phyloP scores from a whole-genome alignment of 2,329 filamentous ascomycete genomes.

The Aspergillus proliferans region DNA sequence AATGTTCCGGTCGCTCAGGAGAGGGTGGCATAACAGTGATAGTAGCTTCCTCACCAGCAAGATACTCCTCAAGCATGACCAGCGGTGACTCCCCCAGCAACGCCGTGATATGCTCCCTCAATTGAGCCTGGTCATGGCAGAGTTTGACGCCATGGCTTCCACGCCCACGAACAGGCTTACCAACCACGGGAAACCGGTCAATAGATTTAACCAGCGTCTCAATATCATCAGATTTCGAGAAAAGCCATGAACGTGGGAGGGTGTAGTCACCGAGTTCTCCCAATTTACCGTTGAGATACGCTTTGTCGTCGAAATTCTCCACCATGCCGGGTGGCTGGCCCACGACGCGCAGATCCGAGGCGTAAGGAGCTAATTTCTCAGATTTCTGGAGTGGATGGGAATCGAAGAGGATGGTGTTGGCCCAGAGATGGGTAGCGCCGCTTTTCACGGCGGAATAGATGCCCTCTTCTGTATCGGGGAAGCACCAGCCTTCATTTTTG shows the following conservation, averaged over 20 bases:
- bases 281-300: conserved; percentile 43
- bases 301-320: conserved; percentile 48
- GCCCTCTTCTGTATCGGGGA: conserved; percentile 40
- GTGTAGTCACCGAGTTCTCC: conserved; percentile 33
- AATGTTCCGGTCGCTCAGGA: conserved; percentile 27
- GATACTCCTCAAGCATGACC: conserved; percentile 46
- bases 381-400: conserved; percentile 45
- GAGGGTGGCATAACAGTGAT: conserved; percentile 49
- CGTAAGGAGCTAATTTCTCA: conserved; percentile 20
- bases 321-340: conserved; percentile 45
- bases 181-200: conserved; percentile 37
- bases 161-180: conserved; percentile 45
- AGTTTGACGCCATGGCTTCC: conserved; percentile 48
- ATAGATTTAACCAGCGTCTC: conserved; percentile 9
- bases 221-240: conserved; percentile 14
- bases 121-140: conserved; percentile 28
- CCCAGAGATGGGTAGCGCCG: conserved; percentile 45
- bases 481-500: conserved; percentile 35
- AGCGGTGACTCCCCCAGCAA: conserved; percentile 34
- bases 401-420: conserved; percentile 47
- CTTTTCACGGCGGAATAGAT: conserved; percentile 34
- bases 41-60: conserved; percentile 46
- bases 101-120: conserved; percentile 27
- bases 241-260: conserved; percentile 34
- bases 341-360: conserved; percentile 32